Conservation (phyloP, 176 grass and related monocot species). For the Rhynchospora tenuis region DNA sequence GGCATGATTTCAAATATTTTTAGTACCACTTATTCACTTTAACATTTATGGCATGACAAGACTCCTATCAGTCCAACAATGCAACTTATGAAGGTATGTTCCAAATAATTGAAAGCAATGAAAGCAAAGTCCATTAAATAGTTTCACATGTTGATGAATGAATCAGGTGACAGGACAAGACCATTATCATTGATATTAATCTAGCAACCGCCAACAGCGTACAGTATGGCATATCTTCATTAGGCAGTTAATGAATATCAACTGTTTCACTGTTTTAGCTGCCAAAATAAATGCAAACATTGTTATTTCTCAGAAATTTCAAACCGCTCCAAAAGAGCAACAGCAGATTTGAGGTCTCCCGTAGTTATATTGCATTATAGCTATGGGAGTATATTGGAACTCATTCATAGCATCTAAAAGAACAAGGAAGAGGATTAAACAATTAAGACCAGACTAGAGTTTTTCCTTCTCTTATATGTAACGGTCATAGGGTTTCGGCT, state of each 20-base stretch:
- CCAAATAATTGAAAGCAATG: neutral
- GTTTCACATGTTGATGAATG: neutral
- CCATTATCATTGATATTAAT: constrained; percentile 1
- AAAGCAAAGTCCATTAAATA: neutral
- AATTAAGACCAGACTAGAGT: no score
- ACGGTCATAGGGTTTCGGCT: neutral
- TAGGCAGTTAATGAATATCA: neutral
- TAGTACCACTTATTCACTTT: neutral
- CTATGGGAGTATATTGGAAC: no score
- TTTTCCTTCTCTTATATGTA: neutral
- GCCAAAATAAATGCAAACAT: neutral
- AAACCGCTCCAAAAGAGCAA: no score
- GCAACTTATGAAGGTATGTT: neutral
- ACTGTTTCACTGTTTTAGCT: neutral
- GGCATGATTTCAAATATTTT: neutral
- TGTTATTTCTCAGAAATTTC: no score
- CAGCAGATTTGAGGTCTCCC: no score
- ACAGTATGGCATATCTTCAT: neutral
- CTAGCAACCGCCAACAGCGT: neutral
- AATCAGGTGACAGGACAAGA: neutral
- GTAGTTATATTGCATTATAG: no score
- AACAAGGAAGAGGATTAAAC: no score
- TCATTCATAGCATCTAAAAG: no score
- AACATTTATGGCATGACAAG: neutral
- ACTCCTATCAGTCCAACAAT: neutral